Percentiles rank a stretch among this genome's conserved stretches.
These are phyloP conservation scores for Gloeophyllum trabeum DNA, from an alignment of 768 basidiomycete genomes.

Conservation along the genomic window DNA sequence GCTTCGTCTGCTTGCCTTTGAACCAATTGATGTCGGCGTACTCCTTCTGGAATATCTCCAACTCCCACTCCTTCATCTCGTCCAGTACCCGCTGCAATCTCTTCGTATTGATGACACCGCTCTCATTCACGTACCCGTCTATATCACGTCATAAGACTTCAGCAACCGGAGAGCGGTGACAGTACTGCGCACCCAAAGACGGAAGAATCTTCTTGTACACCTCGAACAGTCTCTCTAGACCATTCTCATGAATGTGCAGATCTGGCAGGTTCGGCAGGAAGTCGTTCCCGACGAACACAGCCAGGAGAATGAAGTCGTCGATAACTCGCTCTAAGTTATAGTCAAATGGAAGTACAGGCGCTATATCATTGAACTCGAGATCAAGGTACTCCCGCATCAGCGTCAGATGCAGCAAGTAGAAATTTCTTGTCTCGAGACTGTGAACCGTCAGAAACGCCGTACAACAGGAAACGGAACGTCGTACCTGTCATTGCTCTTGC, in stretches of 20 bases:
- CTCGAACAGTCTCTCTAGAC: constrained; percentile 83
- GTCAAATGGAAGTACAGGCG: constrained; percentile 54
- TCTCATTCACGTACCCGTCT: constrained; percentile 94
- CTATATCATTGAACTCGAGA: constrained; percentile 79
- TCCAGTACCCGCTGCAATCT: constrained; percentile 81
- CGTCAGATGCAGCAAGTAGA: constrained; percentile 90
- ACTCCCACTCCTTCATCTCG: constrained; percentile 83
- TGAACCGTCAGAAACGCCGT: background rate
- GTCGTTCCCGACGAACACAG: constrained; percentile 97
- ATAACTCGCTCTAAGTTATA: constrained; percentile 92
- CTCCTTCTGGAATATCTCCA: constrained; percentile 86
- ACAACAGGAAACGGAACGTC: constrained; percentile 5
- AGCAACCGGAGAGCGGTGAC: background rate
- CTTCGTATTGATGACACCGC: constrained; percentile 67
- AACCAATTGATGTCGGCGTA: constrained; percentile 87
- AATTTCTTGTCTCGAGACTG: constrained; percentile 71
- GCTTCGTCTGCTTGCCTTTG: constrained; percentile 83
- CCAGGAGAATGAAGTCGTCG: constrained; percentile 94
- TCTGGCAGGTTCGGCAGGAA: constrained; percentile 95
- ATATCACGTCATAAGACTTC: background rate
- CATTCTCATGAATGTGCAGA: constrained; percentile 96
- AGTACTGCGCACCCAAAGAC: constrained; percentile 35
- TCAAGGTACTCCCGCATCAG: constrained; percentile 96
- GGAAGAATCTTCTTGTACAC: constrained; percentile 93
- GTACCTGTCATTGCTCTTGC: constrained; percentile 57